Percentiles rank a stretch among this genome's conserved stretches.
Conservation (phyloP, 345 rosid genomes). For the Syzygium grande region DNA sequence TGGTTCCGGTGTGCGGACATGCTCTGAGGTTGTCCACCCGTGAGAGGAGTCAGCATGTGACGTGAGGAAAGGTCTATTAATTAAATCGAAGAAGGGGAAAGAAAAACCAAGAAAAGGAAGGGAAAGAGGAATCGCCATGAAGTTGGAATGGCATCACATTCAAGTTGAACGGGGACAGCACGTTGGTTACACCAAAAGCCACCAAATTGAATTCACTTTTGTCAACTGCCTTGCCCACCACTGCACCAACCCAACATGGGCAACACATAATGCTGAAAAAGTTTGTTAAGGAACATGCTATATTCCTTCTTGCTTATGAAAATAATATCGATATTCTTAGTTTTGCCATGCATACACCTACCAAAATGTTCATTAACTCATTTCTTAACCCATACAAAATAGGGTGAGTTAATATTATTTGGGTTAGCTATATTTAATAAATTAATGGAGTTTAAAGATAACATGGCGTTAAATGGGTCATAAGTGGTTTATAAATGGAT, state of each 20-base stretch:
- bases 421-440: no score
- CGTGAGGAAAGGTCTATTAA: background rate
- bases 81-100: background rate
- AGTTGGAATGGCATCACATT: background rate
- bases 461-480: no score
- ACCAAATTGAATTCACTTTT: background rate
- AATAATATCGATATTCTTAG: background rate
- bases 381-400: no score
- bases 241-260: background rate
- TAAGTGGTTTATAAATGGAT: no score
- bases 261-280: background rate
- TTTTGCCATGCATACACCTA: background rate
- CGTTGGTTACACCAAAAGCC: background rate
- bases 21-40: background rate
- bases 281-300: background rate
- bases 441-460: no score
- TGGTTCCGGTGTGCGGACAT: background rate
- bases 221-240: background rate
- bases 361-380: no score
- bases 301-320: background rate
- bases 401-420: no score
- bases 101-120: background rate
- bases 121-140: background rate
- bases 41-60: background rate
- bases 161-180: background rate